Percentiles rank a stretch among this genome's conserved stretches.
phyloP scores from a whole-genome alignment of 78 protist species.

The Guillardia theta region DNA sequence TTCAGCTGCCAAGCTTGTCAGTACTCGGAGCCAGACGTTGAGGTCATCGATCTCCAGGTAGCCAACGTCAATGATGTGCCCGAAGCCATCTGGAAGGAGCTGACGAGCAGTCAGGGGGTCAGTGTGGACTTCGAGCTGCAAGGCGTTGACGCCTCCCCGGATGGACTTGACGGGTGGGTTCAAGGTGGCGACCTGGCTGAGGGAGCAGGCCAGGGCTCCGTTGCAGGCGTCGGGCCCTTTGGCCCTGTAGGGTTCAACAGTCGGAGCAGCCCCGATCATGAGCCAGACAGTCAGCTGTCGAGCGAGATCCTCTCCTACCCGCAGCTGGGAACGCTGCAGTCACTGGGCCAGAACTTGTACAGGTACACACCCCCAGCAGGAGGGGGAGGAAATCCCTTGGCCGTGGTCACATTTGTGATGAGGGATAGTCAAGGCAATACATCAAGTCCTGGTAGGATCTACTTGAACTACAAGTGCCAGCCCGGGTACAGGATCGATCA shows the following conservation, averaged over 20 bases:
- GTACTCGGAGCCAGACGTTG: no score
- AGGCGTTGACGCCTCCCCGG: constrained; percentile 3
- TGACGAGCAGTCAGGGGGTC: background rate
- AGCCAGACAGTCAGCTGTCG: background rate
- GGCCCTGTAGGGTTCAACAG: background rate
- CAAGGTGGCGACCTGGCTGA: background rate
- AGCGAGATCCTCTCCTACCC: background rate
- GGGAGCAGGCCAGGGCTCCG: background rate
- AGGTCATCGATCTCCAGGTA: no score
- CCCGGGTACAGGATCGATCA: background rate
- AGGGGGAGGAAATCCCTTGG: background rate
- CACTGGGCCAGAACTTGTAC: background rate
- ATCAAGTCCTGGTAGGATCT: background rate
- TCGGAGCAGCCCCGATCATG: background rate
- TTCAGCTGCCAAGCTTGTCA: no score
- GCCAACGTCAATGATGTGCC: background rate
- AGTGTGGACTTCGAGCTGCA: background rate
- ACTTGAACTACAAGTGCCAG: background rate
- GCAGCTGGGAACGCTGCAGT: background rate
- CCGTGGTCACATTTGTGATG: background rate
- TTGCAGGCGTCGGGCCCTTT: background rate
- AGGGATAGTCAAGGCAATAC: background rate
- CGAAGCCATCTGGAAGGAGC: background rate
- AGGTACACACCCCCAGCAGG: background rate
- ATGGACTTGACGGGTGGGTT: background rate